Conservation (phyloP, 805 yeast species). For the Nakazawaea peltata region DNA sequence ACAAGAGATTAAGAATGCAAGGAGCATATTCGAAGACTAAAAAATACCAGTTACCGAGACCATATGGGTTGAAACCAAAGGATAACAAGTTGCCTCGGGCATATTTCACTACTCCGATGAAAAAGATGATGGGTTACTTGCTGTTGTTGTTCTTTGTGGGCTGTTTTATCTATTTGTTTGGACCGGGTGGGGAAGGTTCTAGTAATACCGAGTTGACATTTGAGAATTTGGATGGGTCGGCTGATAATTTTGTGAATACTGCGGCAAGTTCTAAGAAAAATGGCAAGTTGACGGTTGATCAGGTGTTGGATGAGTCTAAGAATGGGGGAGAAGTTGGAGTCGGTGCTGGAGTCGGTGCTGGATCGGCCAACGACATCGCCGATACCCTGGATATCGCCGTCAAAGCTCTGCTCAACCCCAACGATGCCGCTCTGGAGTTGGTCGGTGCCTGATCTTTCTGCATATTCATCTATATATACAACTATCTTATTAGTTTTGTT, state of each 20-base stretch:
- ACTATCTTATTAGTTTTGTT: too few relatives aligned
- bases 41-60: constrained; percentile 33
- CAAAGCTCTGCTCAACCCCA: not conserved
- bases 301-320: constrained; percentile 8
- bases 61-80: constrained; percentile 26
- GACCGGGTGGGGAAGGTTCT: constrained; percentile 18
- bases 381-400: constrained; percentile 1
- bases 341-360: constrained; percentile 1
- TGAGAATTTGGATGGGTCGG: constrained; percentile 14
- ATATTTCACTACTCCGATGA: constrained; percentile 38
- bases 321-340: constrained; percentile 1
- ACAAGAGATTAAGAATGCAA: too few relatives aligned
- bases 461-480: too few relatives aligned
- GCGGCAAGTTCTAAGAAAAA: constrained; percentile 9
- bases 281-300: constrained; percentile 6
- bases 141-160: constrained; percentile 25
- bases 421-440: not conserved
- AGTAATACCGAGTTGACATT: constrained; percentile 10
- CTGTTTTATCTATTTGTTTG: constrained; percentile 19
- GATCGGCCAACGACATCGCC: constrained; percentile 1
- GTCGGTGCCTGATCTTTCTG: too few relatives aligned
- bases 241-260: constrained; percentile 9
- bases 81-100: constrained; percentile 17
- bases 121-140: constrained; percentile 32
- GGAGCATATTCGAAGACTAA: constrained; percentile 19